phyloP scores from a whole-genome alignment of 169 alveolate species.

The Hepatocystis sp. region DNA sequence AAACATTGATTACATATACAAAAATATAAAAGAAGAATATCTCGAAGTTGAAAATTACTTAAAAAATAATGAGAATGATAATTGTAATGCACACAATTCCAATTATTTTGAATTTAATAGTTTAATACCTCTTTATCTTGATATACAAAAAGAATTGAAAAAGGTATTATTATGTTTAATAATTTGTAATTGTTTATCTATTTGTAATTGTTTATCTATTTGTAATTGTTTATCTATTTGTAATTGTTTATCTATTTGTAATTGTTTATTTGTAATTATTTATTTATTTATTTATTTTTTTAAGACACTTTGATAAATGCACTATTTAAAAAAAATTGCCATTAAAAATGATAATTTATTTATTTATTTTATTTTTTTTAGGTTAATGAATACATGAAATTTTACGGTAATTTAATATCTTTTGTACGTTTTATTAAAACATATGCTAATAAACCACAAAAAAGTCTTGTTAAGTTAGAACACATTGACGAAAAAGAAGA shows the following conservation, averaged over 20 bases:
- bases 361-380: constrained; percentile 1
- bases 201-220: background rate
- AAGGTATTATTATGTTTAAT: too few relatives aligned
- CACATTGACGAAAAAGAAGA: too few relatives aligned
- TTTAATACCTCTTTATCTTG: constrained; percentile 50
- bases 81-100: background rate
- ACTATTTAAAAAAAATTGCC: too few relatives aligned
- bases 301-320: too few relatives aligned
- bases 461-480: constrained; percentile 41
- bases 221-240: background rate
- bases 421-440: constrained; percentile 54
- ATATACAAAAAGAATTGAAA: constrained; percentile 52
- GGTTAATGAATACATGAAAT: constrained; percentile 60
- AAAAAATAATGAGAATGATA: constrained; percentile 1
- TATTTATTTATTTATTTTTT: too few relatives aligned
- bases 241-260: too few relatives aligned
- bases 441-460: constrained; percentile 28
- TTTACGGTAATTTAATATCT: constrained; percentile 69
- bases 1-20: constrained; percentile 59
- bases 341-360: background rate
- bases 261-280: too few relatives aligned
- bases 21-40: constrained; percentile 54
- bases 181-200: background rate
- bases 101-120: constrained; percentile 40
- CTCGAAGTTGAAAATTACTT: constrained; percentile 35